Conservation (phyloP, 805 yeast genomes). For the Tanozyma kutaoensis region DNA sequence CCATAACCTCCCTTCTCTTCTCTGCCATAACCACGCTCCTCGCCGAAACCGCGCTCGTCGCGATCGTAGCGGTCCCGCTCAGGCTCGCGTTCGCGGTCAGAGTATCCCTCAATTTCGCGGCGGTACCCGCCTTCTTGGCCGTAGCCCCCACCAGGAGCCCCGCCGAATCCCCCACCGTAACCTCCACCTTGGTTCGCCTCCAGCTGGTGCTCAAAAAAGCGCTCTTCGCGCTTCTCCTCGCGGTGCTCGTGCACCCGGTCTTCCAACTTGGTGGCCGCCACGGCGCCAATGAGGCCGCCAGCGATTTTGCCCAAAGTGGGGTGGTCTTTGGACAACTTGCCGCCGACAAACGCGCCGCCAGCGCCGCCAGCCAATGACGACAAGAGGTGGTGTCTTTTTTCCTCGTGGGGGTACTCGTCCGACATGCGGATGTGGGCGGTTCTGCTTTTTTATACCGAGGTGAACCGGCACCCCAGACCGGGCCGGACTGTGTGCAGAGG, state of each 20-base stretch:
- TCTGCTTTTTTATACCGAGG: no score
- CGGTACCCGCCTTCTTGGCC: no score
- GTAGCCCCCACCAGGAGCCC: no score
- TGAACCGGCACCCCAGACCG: no score
- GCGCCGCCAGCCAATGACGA: conserved; percentile 16
- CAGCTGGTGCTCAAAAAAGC: neutral
- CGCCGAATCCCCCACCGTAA: no score
- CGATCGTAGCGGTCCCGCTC: neutral
- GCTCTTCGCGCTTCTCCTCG: conserved; percentile 10
- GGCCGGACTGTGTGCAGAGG: no score
- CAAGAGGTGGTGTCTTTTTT: no score
- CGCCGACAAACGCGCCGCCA: conserved; percentile 25
- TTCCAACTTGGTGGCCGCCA: conserved; percentile 37
- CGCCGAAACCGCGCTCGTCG: conserved; percentile 1
- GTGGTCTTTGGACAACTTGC: conserved; percentile 16
- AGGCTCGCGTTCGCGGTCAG: no score
- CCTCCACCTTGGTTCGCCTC: conserved; percentile 1
- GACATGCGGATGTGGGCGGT: no score
- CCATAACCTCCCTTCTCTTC: neutral
- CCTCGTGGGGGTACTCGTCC: no score
- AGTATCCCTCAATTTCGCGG: no score
- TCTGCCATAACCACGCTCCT: conserved; percentile 1
- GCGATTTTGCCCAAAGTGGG: conserved; percentile 30
- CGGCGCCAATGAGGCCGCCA: conserved; percentile 45
- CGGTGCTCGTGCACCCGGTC: conserved; percentile 28